phyloP scores from a whole-genome alignment of 164 flowering plant species.

The Berberis thunbergii region DNA sequence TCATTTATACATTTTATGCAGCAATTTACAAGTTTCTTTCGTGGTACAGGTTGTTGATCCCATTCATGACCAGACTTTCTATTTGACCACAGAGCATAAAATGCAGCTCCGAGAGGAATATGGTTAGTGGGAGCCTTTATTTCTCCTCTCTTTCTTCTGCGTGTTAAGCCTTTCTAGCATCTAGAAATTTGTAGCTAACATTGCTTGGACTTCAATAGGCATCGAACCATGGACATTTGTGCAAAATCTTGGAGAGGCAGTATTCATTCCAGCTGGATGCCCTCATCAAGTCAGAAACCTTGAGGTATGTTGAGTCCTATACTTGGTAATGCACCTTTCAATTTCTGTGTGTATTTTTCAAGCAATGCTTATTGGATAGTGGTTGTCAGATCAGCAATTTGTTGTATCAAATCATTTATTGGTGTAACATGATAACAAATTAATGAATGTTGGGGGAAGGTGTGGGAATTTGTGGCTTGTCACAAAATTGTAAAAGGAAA shows the following conservation, averaged over 20 bases:
- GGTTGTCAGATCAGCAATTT: no score
- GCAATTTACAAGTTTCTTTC: background rate
- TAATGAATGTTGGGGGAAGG: no score
- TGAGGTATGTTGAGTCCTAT: constrained; percentile 17
- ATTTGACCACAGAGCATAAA: background rate
- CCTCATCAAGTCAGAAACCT: constrained; percentile 59
- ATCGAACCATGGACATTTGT: constrained; percentile 22
- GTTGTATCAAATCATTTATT: no score
- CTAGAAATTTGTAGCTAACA: background rate
- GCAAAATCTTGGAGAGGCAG: constrained; percentile 51
- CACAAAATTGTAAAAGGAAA: no score
- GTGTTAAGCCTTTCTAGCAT: background rate
- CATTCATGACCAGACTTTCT: constrained; percentile 1
- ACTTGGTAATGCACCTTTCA: background rate
- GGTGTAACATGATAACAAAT: no score
- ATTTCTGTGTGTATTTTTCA: no score
- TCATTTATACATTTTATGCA: background rate
- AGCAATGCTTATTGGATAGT: no score
- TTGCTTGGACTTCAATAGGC: background rate
- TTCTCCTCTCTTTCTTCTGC: background rate
- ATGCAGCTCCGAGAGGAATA: background rate
- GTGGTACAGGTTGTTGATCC: background rate
- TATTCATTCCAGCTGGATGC: constrained; percentile 57
- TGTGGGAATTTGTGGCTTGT: no score
- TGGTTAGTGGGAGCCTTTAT: background rate